phyloP scores from a whole-genome alignment of 768 basidiomycete species.

The Lactifluus rugatus region DNA sequence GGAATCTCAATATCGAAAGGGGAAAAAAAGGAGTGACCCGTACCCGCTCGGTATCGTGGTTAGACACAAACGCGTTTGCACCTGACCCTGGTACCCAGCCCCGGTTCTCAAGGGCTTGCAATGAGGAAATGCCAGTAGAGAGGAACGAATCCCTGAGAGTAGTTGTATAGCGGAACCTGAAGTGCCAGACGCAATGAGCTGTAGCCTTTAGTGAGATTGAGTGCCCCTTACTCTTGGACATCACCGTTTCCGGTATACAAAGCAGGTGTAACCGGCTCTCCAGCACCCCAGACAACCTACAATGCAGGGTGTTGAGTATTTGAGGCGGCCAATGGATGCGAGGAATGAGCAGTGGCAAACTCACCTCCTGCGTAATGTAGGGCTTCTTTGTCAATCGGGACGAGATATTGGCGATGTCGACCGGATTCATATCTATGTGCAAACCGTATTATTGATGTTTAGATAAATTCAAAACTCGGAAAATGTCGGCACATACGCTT shows the following conservation, averaged over 20 bases:
- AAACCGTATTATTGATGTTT: too few relatives aligned
- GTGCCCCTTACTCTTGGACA: conserved; percentile 45
- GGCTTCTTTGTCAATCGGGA: conserved; percentile 32
- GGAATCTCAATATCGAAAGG: not conserved
- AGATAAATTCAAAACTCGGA: not conserved
- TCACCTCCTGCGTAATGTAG: conserved; percentile 55
- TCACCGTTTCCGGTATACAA: conserved; percentile 51
- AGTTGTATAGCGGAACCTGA: conserved; percentile 48
- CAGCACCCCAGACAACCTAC: conserved; percentile 33
- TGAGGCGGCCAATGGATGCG: not conserved
- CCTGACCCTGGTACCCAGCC: conserved; percentile 46
- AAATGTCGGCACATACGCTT: conserved; percentile 37
- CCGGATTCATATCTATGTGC: conserved; percentile 40
- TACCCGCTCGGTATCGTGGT: conserved; percentile 61
- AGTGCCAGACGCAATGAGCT: not conserved
- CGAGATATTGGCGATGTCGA: conserved; percentile 46
- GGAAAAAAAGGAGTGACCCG: conserved; percentile 1
- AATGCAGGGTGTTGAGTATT: not conserved
- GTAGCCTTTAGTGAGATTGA: too few relatives aligned
- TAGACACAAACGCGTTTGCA: conserved; percentile 59
- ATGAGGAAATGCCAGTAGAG: conserved; percentile 38
- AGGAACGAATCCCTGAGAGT: conserved; percentile 44
- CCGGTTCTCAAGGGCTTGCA: conserved; percentile 42
- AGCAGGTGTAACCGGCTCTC: conserved; percentile 44
- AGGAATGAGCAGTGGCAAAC: not conserved